phyloP scores from a whole-genome alignment of 495 filamentous ascomycete genomes.

The Gamarada debralockiae region DNA sequence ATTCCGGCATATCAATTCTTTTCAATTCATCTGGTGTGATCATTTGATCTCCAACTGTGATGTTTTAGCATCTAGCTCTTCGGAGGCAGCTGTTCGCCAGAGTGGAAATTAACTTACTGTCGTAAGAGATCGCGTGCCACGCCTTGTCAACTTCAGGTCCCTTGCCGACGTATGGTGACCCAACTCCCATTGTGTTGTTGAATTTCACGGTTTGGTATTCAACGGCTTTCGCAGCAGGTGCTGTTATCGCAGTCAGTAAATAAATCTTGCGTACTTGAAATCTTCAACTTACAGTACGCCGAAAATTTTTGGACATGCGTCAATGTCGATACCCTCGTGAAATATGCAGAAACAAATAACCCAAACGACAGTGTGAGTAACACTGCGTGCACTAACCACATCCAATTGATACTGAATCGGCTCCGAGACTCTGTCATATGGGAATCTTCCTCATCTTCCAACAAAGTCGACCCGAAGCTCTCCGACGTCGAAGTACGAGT shows the following conservation, averaged over 20 bases:
- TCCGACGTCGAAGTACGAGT: no score
- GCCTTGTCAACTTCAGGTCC: constrained; percentile 39
- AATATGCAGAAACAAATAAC: constrained; percentile 39
- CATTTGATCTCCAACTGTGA: constrained; percentile 43
- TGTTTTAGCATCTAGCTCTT: not conserved
- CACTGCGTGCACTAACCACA: constrained; percentile 40
- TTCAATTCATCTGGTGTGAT: constrained; percentile 43
- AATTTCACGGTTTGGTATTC: constrained; percentile 41
- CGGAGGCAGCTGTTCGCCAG: not conserved
- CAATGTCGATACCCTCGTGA: constrained; percentile 28
- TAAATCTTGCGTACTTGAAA: not conserved
- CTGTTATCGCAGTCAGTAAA: constrained; percentile 27
- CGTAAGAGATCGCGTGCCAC: constrained; percentile 41
- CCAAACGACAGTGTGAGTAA: constrained; percentile 37
- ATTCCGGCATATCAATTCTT: constrained; percentile 41
- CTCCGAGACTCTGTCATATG: no score
- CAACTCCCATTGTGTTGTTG: constrained; percentile 34
- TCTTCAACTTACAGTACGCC: constrained; percentile 19
- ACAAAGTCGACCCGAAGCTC: no score
- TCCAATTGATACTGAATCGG: constrained; percentile 26
- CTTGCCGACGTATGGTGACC: constrained; percentile 38
- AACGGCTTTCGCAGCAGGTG: constrained; percentile 40
- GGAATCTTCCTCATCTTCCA: no score
- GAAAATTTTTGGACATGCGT: constrained; percentile 22
- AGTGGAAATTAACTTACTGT: constrained; percentile 27